Evolutionary conservation across 2,329 filamentous ascomycete genomes (phyloP), one percentile per base, ranked within the genome.

Genomic region (Trichoderma sp.): DNA sequence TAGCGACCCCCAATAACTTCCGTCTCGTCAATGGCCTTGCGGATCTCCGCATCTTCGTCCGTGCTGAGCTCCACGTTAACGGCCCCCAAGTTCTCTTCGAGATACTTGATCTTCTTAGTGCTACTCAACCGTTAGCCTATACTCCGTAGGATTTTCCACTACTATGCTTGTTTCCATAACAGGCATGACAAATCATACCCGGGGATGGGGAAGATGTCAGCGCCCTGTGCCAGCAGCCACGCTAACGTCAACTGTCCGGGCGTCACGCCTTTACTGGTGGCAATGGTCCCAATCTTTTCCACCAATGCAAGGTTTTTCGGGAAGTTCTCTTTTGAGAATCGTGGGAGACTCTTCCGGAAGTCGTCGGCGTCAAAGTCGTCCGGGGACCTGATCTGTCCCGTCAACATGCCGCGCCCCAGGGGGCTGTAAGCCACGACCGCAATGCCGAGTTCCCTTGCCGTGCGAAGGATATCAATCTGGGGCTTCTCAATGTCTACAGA

Each of bases 151-250:
- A 23, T 9, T 23, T 2, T 12, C 6, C 34, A 36, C 34, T 36
- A n/a, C 5, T 5, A 5, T n/a, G 32, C 12, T 17, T 15, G 20
- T 43, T 43, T 43, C 39, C 39, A 43, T 43, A 30, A 6, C 13
- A 58, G n/a, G 15, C 17, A 57, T 43, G 23, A 67, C n/a, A 11
- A 47, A 47, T 59, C 4, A 26, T 30, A 68, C 2, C 85, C 86
- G 0, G 84, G 85, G 65, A 87, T 92, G 0, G 90, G 88, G 75
- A 89, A 85, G 64, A 92, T 82, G 74, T 90, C 87, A 3, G 86
- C 82, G 0, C 87, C 88, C 75, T 91, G 88, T 4, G 85, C 85
- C 74, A 90, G 75, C 70, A 92, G 75, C 89, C 90, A 92, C 0
- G 90, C 90, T 32, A 92, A 81, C 1, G 88, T 86, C 36, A 93